Conservation (phyloP, 176 grass and related monocot genomes). For the Aegilops speltoides region DNA sequence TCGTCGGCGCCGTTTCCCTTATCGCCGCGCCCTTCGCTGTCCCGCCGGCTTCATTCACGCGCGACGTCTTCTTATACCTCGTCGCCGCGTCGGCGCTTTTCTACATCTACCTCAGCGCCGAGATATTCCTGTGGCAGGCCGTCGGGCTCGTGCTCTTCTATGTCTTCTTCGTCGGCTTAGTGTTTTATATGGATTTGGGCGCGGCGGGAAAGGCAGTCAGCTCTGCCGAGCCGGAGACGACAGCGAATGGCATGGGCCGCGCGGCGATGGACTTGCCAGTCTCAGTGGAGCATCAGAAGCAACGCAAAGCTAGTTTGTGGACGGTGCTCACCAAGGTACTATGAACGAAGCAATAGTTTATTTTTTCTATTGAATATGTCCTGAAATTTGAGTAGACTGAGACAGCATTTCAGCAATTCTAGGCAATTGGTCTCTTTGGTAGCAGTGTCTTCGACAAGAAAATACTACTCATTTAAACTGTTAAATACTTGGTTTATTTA, state of each 20-base stretch:
- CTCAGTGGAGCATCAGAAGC: constrained; percentile 21
- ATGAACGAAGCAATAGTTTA: not conserved
- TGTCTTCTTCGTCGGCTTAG: constrained; percentile 80
- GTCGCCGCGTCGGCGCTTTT: constrained; percentile 66
- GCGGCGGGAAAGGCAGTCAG: constrained; percentile 31
- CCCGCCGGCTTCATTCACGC: constrained; percentile 52
- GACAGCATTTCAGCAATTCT: not conserved
- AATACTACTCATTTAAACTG: not conserved
- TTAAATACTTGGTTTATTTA: constrained; percentile 10
- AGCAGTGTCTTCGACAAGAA: not conserved
- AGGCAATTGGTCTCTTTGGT: not conserved
- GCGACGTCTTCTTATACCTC: constrained; percentile 90
- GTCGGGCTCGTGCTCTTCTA: constrained; percentile 77
- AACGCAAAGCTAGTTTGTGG: not conserved
- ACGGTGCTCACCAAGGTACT: constrained; percentile 53
- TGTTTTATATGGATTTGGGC: constrained; percentile 84
- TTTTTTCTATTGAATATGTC: not conserved
- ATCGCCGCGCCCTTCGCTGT: constrained; percentile 70
- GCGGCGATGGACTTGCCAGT: constrained; percentile 23
- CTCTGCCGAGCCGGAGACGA: constrained; percentile 41
- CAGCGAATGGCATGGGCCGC: constrained; percentile 27
- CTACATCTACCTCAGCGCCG: constrained; percentile 78
- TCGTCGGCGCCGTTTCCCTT: constrained; percentile 68
- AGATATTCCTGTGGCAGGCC: constrained; percentile 96
- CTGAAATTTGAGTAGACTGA: not conserved